Conservation (phyloP, 2,329 filamentous ascomycete species). For the Sclerotinia trifoliorum region DNA sequence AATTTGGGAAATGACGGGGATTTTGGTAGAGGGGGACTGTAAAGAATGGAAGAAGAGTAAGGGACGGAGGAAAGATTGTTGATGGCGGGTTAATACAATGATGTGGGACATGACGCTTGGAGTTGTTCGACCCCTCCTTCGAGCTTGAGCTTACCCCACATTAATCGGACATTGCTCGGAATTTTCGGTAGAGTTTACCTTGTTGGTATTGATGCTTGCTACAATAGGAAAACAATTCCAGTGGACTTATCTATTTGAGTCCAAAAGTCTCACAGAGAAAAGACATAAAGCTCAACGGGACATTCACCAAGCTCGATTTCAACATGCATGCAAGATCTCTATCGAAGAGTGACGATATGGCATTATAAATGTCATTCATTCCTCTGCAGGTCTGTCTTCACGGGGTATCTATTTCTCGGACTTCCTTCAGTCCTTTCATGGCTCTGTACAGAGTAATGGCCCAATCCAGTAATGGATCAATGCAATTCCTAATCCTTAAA, state of each 20-base stretch:
- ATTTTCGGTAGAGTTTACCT: neutral
- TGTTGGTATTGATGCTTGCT: neutral
- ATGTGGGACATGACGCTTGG: slow-evolving; percentile 33
- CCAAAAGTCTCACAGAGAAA: neutral
- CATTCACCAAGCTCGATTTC: neutral
- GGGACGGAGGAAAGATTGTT: neutral
- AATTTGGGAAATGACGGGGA: neutral
- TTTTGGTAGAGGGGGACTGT: neutral
- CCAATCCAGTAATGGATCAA: slow-evolving; percentile 1
- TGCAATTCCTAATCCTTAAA: slow-evolving; percentile 10
- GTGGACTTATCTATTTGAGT: neutral
- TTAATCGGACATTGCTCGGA: slow-evolving; percentile 21
- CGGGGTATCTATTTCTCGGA: slow-evolving; percentile 17
- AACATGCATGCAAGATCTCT: neutral
- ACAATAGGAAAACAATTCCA: slow-evolving; percentile 15
- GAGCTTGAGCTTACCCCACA: slow-evolving; percentile 19
- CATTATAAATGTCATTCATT: slow-evolving; percentile 10
- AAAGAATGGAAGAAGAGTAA: neutral
- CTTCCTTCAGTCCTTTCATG: slow-evolving; percentile 12
- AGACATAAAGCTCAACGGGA: neutral
- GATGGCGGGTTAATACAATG: slow-evolving; percentile 8
- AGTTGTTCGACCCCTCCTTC: slow-evolving; percentile 32
- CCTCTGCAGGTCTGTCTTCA: neutral
- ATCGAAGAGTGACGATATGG: neutral
- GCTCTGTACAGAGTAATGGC: slow-evolving; percentile 1